Evolutionary conservation across 768 basidiomycete species (phyloP).

Genomic region (Tricholoma hemisulphureum): DNA sequence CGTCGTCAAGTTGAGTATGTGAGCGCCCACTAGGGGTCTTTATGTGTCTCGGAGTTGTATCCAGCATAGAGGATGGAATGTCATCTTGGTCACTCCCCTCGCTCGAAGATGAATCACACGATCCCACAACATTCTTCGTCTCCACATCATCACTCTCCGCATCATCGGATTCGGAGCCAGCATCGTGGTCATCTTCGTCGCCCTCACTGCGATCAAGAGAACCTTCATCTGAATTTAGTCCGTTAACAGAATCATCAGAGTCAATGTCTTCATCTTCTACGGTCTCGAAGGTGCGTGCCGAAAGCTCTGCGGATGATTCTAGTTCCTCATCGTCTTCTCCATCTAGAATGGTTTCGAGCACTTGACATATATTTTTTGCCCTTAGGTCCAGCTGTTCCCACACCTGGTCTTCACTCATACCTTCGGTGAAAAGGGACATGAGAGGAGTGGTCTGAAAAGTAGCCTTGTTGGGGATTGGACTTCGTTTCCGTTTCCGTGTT

Average conservation of each 20-base stretch:
- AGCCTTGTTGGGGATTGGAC: constrained; percentile 29
- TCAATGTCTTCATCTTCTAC: constrained; percentile 33
- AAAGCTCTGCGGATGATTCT: constrained; percentile 25
- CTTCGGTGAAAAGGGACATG: constrained; percentile 68
- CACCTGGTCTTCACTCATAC: constrained; percentile 81
- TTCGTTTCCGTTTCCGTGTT: constrained; percentile 42
- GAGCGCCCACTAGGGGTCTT: constrained; percentile 4
- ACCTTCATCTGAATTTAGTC: constrained; percentile 24
- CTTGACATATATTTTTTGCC: constrained; percentile 63
- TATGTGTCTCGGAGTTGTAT: not conserved
- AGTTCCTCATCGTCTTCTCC: constrained; percentile 28
- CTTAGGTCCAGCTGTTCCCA: constrained; percentile 94
- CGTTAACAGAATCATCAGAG: constrained; percentile 32
- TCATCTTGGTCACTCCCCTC: constrained; percentile 35
- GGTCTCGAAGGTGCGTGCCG: constrained; percentile 27
- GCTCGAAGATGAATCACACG: constrained; percentile 40
- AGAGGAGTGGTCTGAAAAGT: constrained; percentile 67
- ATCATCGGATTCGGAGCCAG: constrained; percentile 26
- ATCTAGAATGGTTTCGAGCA: constrained; percentile 64
- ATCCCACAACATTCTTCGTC: constrained; percentile 24
- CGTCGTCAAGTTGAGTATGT: constrained; percentile 68
- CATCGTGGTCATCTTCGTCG: constrained; percentile 25
- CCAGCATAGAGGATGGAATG: constrained; percentile 20
- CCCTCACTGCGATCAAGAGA: constrained; percentile 14
- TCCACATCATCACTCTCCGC: constrained; percentile 25